Evolutionary conservation across 805 yeast genomes (phyloP).

Genomic region (Spathaspora girioi): DNA sequence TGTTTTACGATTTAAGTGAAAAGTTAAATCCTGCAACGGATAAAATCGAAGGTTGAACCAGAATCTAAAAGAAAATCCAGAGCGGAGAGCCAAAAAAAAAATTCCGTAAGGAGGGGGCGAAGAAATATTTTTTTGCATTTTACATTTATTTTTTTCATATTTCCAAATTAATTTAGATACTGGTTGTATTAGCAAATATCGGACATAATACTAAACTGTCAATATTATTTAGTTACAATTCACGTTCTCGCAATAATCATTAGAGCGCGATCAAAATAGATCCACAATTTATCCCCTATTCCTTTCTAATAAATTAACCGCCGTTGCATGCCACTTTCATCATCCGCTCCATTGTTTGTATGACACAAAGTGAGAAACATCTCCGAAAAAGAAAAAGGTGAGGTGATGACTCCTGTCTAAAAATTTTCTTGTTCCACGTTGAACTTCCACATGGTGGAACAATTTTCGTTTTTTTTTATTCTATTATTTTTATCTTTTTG

Average conservation of each 20-base stretch:
- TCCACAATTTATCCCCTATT: background rate
- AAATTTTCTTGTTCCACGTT: background rate
- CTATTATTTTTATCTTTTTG: background rate
- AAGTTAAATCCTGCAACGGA: background rate
- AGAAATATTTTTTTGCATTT: background rate
- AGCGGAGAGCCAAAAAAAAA: background rate
- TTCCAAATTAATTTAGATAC: background rate
- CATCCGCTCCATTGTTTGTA: background rate
- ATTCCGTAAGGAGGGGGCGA: background rate
- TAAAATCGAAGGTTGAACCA: background rate
- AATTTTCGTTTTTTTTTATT: background rate
- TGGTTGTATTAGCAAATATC: background rate
- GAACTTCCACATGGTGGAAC: background rate
- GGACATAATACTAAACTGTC: background rate
- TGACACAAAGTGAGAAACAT: background rate
- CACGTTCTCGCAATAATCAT: background rate
- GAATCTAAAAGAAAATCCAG: background rate
- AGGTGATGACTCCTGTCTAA: background rate
- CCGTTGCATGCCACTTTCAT: background rate
- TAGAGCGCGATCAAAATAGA: background rate
- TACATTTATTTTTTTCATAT: background rate
- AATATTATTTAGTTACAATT: background rate
- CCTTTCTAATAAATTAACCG: background rate
- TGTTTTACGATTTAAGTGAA: background rate
- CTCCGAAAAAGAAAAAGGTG: background rate